Conservation (phyloP, 2,329 filamentous ascomycete genomes). For the Raffaelea albimanens region DNA sequence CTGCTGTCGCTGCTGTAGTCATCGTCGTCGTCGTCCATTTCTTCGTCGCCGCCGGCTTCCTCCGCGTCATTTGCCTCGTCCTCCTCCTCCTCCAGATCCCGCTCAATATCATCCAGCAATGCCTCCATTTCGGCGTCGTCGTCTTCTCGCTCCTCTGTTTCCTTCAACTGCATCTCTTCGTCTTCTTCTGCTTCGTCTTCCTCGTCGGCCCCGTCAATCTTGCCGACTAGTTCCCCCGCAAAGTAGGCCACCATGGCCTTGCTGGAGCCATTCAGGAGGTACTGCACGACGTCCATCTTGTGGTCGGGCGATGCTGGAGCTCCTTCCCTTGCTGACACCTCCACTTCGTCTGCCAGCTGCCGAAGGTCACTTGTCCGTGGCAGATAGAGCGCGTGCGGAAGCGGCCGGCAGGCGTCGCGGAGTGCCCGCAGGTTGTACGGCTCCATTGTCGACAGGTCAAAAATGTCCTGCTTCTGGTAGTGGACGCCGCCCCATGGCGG, state of each 20-base stretch:
- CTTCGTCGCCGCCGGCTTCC: background rate
- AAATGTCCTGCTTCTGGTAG: constrained; percentile 55
- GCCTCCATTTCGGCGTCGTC: too few species aligned
- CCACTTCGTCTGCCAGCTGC: constrained; percentile 52
- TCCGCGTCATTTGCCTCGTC: background rate
- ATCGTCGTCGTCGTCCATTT: background rate
- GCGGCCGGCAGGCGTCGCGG: constrained; percentile 48
- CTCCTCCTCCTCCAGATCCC: too few species aligned
- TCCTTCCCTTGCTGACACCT: too few species aligned
- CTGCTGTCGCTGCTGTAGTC: too few species aligned
- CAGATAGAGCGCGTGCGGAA: constrained; percentile 66
- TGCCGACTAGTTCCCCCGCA: constrained; percentile 26
- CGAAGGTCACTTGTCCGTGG: constrained; percentile 76
- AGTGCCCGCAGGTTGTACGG: constrained; percentile 67
- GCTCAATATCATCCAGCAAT: too few species aligned
- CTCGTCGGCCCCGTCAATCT: too few species aligned
- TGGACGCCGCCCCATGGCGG: constrained; percentile 52
- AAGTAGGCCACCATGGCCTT: constrained; percentile 66
- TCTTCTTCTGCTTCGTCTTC: background rate
- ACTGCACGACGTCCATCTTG: constrained; percentile 73
- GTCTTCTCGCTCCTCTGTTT: background rate
- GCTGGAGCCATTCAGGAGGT: constrained; percentile 83
- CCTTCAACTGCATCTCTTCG: background rate
- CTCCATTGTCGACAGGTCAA: constrained; percentile 77
- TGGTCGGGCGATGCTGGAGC: constrained; percentile 15